These are phyloP conservation scores for Seiridium unicorne DNA, from an alignment of 2,329 filamentous ascomycete species.

Conservation along the genomic window DNA sequence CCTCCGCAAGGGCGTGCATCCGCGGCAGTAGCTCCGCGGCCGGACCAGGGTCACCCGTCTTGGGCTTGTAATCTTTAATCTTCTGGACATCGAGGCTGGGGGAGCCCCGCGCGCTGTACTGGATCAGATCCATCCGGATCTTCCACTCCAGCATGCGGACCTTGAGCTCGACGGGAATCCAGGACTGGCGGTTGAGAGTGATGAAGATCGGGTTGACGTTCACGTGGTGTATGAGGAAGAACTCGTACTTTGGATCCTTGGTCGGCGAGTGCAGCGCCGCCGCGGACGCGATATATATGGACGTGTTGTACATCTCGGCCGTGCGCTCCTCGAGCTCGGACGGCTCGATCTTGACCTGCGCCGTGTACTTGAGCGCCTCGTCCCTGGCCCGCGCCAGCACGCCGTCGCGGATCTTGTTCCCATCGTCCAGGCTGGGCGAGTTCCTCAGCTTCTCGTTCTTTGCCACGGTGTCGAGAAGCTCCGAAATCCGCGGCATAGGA, in stretches of 20 bases:
- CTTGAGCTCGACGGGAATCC: slow-evolving; percentile 60
- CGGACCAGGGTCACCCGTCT: slow-evolving; percentile 32
- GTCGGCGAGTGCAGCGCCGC: slow-evolving; percentile 58
- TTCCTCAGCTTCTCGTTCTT: slow-evolving; percentile 53
- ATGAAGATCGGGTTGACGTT: slow-evolving; percentile 74
- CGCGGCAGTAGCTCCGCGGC: slow-evolving; percentile 44
- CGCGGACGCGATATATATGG: slow-evolving; percentile 45
- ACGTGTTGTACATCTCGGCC: slow-evolving; percentile 67
- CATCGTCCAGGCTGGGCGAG: slow-evolving; percentile 50
- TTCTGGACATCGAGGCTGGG: slow-evolving; percentile 60
- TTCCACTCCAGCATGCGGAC: slow-evolving; percentile 78
- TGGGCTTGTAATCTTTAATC: slow-evolving; percentile 59
- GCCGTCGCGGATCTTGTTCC: slow-evolving; percentile 67
- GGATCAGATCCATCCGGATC: slow-evolving; percentile 68
- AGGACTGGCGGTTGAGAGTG: slow-evolving; percentile 59
- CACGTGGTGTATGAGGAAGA: slow-evolving; percentile 74
- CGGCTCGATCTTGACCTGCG: slow-evolving; percentile 54
- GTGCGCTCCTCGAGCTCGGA: slow-evolving; percentile 55
- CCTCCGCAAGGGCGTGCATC: slow-evolving; percentile 57
- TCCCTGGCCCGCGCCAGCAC: slow-evolving; percentile 61
- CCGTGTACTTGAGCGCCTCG: slow-evolving; percentile 61
- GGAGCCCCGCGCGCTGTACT: slow-evolving; percentile 69
- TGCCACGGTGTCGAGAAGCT: slow-evolving; percentile 61
- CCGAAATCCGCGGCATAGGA: slow-evolving; percentile 44
- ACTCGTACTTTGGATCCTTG: slow-evolving; percentile 72